phyloP scores from a whole-genome alignment of 1,284 basidiomycete species.

The Heterobasidion irregulare region DNA sequence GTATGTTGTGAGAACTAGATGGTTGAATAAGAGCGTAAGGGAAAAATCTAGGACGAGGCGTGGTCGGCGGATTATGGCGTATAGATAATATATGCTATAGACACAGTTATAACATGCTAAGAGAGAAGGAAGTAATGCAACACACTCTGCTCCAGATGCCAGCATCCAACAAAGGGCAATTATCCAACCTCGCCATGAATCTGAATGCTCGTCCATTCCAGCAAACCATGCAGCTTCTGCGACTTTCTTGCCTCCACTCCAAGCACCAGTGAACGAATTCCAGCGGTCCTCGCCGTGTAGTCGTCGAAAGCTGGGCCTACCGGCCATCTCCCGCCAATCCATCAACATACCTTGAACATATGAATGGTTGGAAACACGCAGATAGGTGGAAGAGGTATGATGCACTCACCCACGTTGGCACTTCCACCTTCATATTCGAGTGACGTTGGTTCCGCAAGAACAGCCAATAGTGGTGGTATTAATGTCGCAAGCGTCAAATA shows the following conservation, averaged over 20 bases:
- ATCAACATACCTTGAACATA: slow-evolving; percentile 70
- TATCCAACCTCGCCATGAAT: slow-evolving; percentile 80
- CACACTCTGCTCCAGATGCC: slow-evolving; percentile 76
- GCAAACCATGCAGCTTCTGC: slow-evolving; percentile 41
- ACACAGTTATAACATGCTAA: slow-evolving; percentile 2
- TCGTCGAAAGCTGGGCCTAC: slow-evolving; percentile 63
- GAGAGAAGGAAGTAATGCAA: slow-evolving; percentile 14
- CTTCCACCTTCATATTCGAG: slow-evolving; percentile 83
- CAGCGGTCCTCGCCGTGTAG: slow-evolving; percentile 55
- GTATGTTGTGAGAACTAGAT: slow-evolving; percentile 88
- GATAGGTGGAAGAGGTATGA: not conserved
- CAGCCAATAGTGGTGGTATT: slow-evolving; percentile 70
- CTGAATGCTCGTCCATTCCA: slow-evolving; percentile 52
- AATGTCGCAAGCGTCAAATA: slow-evolving; percentile 83
- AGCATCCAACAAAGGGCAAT: slow-evolving; percentile 79
- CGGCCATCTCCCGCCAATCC: slow-evolving; percentile 96
- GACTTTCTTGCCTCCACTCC: slow-evolving; percentile 70
- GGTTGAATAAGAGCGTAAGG: slow-evolving; percentile 83
- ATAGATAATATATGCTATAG: slow-evolving; percentile 79
- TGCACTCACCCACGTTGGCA: slow-evolving; percentile 62
- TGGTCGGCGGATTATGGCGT: slow-evolving; percentile 81
- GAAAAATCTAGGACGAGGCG: slow-evolving; percentile 94
- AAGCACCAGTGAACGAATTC: slow-evolving; percentile 59
- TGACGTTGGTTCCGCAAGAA: slow-evolving; percentile 69
- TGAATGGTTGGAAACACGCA: not conserved